Evolutionary conservation across 306 rosid genomes (phyloP), one percentile per base, ranked within the genome.

Genomic region (Prunus dulcis): DNA sequence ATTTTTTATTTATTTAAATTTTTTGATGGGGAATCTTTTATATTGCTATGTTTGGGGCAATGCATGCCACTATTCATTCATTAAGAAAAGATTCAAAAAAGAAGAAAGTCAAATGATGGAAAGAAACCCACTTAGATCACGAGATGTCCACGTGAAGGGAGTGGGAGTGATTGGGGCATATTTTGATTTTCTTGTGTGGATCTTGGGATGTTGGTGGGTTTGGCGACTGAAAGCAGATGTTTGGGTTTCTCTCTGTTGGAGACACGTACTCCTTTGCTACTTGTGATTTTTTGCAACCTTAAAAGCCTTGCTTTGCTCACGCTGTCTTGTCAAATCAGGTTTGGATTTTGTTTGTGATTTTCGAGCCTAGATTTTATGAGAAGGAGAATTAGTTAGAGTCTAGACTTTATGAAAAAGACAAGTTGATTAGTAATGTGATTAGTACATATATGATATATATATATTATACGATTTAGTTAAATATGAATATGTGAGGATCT

Each of bases 71-170:
- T 51, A 45, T 53, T 47, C 73, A 64, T 50, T 55, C 38, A 28
- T 49, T 80, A 20, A 63, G 46, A 34, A 76, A 41, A 12, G 69
- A 43, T 68, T 52, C 75, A 70, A 53, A 23, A 47, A 64, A 47
- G 56, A 60, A 73, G 56, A 60, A 73, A 75, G 86, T 74, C 65
- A 64, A 38, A 76, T 64, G 23, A 73, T 13, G 63, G 22, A 17
- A 51, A 25, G 60, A 19, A 58, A 56, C 73, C 88, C 82, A 84
- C 86, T 68, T 69, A 69, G 22, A 76, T 75, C 96, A 91, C 93
- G 91, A 87, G 97, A 83, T 85, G 79, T 86, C 92, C 98, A 92
- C 93, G 97, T 92, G 97, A 92, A 92, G 90, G 81, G 76, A 52
- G 85, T 76, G 86, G 73, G 86, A 64, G 60, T 28, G 77, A 75